Conservation (phyloP, 164 flowering plant genomes). For the Vitis vinifera region DNA sequence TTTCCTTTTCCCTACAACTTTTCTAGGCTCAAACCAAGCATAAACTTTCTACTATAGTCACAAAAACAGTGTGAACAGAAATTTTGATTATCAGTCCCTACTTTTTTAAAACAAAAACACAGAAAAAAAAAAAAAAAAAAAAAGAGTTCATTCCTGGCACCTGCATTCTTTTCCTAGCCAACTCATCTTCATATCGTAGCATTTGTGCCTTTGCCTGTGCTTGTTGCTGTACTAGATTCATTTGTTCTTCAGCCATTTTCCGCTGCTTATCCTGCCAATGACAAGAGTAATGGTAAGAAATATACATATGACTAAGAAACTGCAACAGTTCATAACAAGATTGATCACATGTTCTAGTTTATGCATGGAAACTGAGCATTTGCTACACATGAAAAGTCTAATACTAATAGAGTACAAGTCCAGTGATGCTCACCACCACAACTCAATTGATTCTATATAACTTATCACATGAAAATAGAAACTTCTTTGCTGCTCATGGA, state of each 20-base stretch:
- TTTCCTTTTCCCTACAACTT: too few species aligned
- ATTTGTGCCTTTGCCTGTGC: slow-evolving; percentile 84
- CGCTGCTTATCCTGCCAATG: slow-evolving; percentile 75
- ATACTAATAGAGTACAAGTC: neutral
- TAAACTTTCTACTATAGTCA: too few species aligned
- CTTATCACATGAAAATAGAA: too few species aligned
- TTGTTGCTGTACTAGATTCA: slow-evolving; percentile 68
- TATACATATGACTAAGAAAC: neutral
- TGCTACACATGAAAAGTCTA: neutral
- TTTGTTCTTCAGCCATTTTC: slow-evolving; percentile 74
- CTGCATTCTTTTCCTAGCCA: slow-evolving; percentile 93
- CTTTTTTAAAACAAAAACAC: neutral
- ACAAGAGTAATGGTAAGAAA: slow-evolving; percentile 1
- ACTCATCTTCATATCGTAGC: slow-evolving; percentile 86
- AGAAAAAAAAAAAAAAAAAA: neutral
- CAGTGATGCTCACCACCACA: neutral
- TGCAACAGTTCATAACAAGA: neutral
- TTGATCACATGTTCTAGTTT: neutral
- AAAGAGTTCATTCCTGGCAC: slow-evolving; percentile 27
- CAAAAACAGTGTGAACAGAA: too few species aligned
- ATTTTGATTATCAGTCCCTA: neutral
- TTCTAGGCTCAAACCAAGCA: too few species aligned
- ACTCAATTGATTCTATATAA: too few species aligned
- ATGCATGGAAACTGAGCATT: neutral
- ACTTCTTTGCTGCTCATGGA: too few species aligned